Percentiles rank a stretch among this genome's conserved stretches.
phyloP scores from a whole-genome alignment of 768 basidiomycete species.

The Ramaria rubella region DNA sequence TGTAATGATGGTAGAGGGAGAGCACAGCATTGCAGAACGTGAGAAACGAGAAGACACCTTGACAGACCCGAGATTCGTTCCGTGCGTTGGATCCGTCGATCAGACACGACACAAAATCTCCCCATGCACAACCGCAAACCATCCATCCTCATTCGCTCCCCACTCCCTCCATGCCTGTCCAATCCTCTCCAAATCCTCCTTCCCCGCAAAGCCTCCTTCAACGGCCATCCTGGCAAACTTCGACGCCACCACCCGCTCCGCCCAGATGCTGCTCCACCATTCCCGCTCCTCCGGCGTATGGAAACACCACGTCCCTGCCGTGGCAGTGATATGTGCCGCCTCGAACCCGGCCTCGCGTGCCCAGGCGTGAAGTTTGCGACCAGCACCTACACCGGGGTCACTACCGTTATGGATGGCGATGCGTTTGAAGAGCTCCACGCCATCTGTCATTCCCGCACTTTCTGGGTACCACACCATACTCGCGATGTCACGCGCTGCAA shows the following conservation, averaged over 20 bases:
- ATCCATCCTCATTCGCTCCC: constrained; percentile 28
- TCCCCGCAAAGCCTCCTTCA: constrained; percentile 20
- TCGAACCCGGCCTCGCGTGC: constrained; percentile 33
- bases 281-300: constrained; percentile 29
- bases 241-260: constrained; percentile 31
- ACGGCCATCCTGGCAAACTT: constrained; percentile 27
- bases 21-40: too few species aligned
- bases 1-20: too few species aligned
- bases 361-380: constrained; percentile 32
- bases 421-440: constrained; percentile 13
- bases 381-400: constrained; percentile 37
- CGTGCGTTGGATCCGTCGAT: too few species aligned
- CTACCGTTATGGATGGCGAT: constrained; percentile 18
- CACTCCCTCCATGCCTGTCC: constrained; percentile 24
- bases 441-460: constrained; percentile 25
- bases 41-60: too few species aligned
- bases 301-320: constrained; percentile 32
- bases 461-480: constrained; percentile 32
- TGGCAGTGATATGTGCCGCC: constrained; percentile 21
- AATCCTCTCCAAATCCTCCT: constrained; percentile 21
- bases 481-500: constrained; percentile 37
- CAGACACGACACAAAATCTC: constrained; percentile 26
- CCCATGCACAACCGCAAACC: constrained; percentile 28
- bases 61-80: too few species aligned
- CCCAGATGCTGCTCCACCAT: constrained; percentile 37